Percentiles rank a stretch among this genome's conserved stretches.
Evolutionary conservation across 192 early-diverging fungal genomes (phyloP).

Genomic region (Podila minutissima): DNA sequence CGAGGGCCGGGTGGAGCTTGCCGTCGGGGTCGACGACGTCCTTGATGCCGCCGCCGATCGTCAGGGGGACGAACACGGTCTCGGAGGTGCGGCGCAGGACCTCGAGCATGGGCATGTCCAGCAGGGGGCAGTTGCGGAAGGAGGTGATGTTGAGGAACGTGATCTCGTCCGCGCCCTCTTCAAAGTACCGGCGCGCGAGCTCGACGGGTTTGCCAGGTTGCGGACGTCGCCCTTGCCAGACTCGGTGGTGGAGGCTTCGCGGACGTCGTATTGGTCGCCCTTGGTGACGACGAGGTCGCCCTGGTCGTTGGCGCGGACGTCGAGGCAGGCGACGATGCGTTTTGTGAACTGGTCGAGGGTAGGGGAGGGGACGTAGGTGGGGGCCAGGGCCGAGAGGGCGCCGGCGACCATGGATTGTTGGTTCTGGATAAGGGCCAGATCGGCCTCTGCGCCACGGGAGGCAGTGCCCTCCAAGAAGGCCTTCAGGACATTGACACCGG

Average conservation of each 20-base stretch:
- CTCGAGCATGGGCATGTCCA: conserved; percentile 96
- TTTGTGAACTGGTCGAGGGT: conserved; percentile 75
- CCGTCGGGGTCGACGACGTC: conserved; percentile 91
- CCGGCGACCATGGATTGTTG: conserved; percentile 14
- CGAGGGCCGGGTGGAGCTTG: conserved; percentile 79
- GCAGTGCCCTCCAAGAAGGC: conserved; percentile 77
- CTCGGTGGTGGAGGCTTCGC: conserved; percentile 66
- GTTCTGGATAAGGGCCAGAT: conserved; percentile 4
- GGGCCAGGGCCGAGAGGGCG: conserved; percentile 26
- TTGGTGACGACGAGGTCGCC: conserved; percentile 99
- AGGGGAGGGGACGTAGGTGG: conserved; percentile 14
- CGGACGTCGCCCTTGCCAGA: conserved; percentile 65
- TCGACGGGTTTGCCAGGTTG: conserved; percentile 98
- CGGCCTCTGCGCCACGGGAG: conserved; percentile 18
- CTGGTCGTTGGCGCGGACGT: conserved; percentile 95
- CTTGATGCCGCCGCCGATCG: conserved; percentile 98
- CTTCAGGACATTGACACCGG: conserved; percentile 84
- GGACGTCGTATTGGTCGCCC: conserved; percentile 99
- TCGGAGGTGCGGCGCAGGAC: conserved; percentile 88
- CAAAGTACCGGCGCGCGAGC: conserved; percentile 89
- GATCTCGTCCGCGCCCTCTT: conserved; percentile 97
- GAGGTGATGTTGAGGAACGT: conserved; percentile 99
- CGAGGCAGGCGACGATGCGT: conserved; percentile 96
- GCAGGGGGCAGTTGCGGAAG: conserved; percentile 91
- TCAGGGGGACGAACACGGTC: conserved; percentile 98